These are phyloP conservation scores for Neodidymelliopsis sp. DNA, from an alignment of 2,329 filamentous ascomycete species.

Conservation along the genomic window DNA sequence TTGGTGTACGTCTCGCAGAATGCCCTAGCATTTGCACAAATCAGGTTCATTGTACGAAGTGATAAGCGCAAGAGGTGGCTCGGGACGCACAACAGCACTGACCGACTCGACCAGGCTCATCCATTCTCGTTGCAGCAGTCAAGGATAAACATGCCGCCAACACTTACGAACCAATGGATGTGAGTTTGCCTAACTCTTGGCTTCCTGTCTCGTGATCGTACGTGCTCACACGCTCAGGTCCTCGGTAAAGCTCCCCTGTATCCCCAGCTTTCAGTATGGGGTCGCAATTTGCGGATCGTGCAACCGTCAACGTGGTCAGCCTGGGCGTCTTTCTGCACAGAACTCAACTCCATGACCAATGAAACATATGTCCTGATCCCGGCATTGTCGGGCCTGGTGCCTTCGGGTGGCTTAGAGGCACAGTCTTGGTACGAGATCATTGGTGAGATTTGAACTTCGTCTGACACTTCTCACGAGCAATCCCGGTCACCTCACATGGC, in stretches of 20 bases:
- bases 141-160: constrained; percentile 1
- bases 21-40: neutral
- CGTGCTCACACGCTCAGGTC: constrained; percentile 16
- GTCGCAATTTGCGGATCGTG: constrained; percentile 25
- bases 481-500: constrained; percentile 26
- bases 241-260: constrained; percentile 22
- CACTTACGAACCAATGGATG: constrained; percentile 3
- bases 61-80: neutral
- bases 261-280: constrained; percentile 21
- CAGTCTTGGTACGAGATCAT: constrained; percentile 21
- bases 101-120: neutral
- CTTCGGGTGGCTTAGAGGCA: constrained; percentile 29
- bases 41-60: neutral
- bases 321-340: constrained; percentile 14
- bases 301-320: constrained; percentile 14
- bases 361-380: constrained; percentile 23
- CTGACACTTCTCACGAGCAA: constrained; percentile 21
- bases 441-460: constrained; percentile 23
- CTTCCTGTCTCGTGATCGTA: constrained; percentile 15
- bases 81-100: constrained; percentile 1
- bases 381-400: constrained; percentile 33
- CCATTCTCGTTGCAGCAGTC: constrained; percentile 5
- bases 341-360: constrained; percentile 14
- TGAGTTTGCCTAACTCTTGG: constrained; percentile 1
- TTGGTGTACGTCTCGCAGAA: neutral